These are phyloP conservation scores for Jaltomata sinuosa DNA, from an alignment of 257 asterid genomes.

Conservation along the genomic window DNA sequence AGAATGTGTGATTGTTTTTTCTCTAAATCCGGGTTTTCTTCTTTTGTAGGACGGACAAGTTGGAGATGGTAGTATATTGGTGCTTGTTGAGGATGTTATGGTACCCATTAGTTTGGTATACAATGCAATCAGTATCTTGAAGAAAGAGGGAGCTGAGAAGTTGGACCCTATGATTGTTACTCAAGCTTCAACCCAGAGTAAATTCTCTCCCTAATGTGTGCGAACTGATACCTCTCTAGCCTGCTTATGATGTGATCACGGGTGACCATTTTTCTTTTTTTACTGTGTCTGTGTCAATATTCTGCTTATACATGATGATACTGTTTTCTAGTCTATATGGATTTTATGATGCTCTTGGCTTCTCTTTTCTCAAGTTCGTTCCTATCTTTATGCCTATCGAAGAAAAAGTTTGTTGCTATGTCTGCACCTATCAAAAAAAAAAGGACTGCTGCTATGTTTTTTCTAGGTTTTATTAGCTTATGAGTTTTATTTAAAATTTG, in stretches of 20 bases:
- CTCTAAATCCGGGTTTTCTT: neutral
- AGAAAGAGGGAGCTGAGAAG: constrained; percentile 40
- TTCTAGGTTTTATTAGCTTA: neutral
- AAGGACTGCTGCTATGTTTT: neutral
- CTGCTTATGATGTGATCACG: neutral
- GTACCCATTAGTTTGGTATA: constrained; percentile 34
- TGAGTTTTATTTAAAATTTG: neutral
- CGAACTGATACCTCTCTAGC: neutral
- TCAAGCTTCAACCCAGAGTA: constrained; percentile 62
- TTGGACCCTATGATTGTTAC: constrained; percentile 56
- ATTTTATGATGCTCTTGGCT: neutral
- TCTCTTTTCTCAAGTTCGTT: neutral
- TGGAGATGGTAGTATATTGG: constrained; percentile 46
- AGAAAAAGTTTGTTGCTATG: neutral
- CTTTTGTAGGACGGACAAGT: constrained; percentile 26
- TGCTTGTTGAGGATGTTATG: constrained; percentile 44
- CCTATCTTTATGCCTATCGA: neutral
- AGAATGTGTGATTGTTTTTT: neutral
- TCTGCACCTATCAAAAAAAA: neutral
- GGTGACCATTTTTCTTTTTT: neutral
- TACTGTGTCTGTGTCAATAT: neutral
- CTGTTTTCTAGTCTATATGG: neutral
- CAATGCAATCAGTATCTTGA: constrained; percentile 45
- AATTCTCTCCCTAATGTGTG: neutral
- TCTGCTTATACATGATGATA: neutral